A percentile compares a stretch with the other conserved stretches of the same genome.
Conservation (phyloP, 345 rosid genomes). For the Corchorus olitorius region DNA sequence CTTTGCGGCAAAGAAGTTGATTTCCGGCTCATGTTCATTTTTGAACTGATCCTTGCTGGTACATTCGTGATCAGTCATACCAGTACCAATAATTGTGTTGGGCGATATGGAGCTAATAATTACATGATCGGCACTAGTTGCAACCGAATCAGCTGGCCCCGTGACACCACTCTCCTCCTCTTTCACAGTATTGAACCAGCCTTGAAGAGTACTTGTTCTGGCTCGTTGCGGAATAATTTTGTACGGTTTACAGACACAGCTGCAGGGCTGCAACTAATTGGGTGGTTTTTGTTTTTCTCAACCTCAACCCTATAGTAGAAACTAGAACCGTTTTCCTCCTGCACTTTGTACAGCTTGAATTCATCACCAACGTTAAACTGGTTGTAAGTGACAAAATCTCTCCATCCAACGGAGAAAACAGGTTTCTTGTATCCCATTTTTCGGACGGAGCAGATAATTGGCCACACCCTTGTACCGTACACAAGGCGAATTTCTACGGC, state of each 20-base stretch:
- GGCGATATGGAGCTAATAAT: too few relatives aligned
- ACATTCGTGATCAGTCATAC: too few relatives aligned
- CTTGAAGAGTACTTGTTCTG: too few relatives aligned
- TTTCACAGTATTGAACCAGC: too few relatives aligned
- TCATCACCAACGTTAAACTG: not conserved
- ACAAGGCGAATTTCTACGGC: not conserved
- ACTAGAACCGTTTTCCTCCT: not conserved
- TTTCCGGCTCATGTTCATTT: not conserved
- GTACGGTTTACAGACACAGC: too few relatives aligned
- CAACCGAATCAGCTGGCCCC: too few relatives aligned
- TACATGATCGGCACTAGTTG: too few relatives aligned
- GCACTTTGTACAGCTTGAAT: conserved; percentile 1
- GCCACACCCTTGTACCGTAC: not conserved
- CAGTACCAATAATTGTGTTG: too few relatives aligned
- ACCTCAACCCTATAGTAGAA: not conserved
- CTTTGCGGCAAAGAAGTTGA: not conserved
- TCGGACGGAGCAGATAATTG: not conserved
- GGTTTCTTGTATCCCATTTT: not conserved
- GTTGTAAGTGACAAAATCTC: not conserved
- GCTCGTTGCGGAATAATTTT: too few relatives aligned
- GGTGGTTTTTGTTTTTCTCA: not conserved
- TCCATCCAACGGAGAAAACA: conserved; percentile 5
- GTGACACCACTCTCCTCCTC: too few relatives aligned
- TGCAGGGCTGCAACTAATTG: too few relatives aligned
- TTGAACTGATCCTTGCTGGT: too few relatives aligned